Evolutionary conservation across 2,329 filamentous ascomycete genomes (phyloP).

Genomic region (Onygenales sp.): DNA sequence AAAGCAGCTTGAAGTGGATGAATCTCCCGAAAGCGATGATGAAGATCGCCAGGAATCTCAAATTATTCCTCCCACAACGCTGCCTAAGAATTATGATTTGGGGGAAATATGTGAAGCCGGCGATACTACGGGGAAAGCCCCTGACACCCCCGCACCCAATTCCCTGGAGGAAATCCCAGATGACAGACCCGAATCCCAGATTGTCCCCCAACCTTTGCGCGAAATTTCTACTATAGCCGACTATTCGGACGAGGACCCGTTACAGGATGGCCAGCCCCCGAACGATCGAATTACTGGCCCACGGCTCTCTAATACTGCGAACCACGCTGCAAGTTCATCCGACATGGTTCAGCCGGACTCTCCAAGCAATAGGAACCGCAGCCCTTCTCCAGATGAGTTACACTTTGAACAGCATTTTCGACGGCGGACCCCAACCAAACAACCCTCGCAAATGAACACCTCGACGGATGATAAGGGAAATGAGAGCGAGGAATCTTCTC

Average conservation of each 20-base stretch:
- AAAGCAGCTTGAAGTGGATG: not conserved
- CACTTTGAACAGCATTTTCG: constrained; percentile 19
- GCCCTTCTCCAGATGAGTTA: constrained; percentile 27
- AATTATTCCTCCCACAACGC: not conserved
- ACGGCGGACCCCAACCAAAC: constrained; percentile 4
- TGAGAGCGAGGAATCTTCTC: constrained; percentile 19
- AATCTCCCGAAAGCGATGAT: not conserved
- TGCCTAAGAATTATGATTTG: not conserved
- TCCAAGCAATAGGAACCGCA: not conserved
- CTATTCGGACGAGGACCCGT: constrained; percentile 2
- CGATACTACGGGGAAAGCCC: not conserved
- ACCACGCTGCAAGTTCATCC: not conserved
- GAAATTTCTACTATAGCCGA: not conserved
- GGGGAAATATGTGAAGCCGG: not conserved
- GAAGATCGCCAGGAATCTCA: not conserved
- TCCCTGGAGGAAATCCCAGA: not conserved
- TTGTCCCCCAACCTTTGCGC: not conserved
- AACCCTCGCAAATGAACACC: not conserved
- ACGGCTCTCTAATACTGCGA: not conserved
- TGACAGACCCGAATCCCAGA: not conserved
- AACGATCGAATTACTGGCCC: not conserved
- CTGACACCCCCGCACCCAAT: no score
- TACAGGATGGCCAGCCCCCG: constrained; percentile 1
- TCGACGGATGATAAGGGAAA: not conserved
- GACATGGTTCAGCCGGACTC: not conserved